phyloP scores from a whole-genome alignment of 1,139 yeast species.

The Nakaseomyces uthaithaninus region DNA sequence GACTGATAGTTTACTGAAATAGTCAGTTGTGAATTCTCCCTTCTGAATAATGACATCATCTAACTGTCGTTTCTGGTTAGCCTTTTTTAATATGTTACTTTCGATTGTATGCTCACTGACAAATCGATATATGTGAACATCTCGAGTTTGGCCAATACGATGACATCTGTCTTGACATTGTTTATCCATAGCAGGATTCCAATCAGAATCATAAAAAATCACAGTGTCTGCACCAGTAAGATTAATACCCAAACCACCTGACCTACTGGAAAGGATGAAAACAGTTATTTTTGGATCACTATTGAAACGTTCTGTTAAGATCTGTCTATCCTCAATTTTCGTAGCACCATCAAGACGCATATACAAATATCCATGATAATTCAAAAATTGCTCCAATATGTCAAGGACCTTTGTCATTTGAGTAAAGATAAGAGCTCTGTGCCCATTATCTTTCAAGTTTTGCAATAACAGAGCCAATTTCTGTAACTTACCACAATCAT shows the following conservation, averaged over 20 bases:
- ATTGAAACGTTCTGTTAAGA: constrained; percentile 87
- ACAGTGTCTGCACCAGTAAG: constrained; percentile 98
- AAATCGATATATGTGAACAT: constrained; percentile 92
- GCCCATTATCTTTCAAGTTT: constrained; percentile 76
- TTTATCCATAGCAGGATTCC: constrained; percentile 99
- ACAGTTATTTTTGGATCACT: constrained; percentile 81
- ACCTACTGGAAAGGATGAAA: constrained; percentile 86
- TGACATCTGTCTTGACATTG: constrained; percentile 99
- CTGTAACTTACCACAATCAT: constrained; percentile 95
- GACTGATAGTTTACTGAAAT: constrained; percentile 84
- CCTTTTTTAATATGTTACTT: constrained; percentile 86
- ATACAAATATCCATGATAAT: constrained; percentile 89
- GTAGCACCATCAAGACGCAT: constrained; percentile 97
- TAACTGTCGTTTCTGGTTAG: constrained; percentile 89
- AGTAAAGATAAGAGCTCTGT: constrained; percentile 89
- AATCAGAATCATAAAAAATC: constrained; percentile 96
- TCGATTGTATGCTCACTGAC: constrained; percentile 96
- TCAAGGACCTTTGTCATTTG: constrained; percentile 98
- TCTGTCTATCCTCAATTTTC: constrained; percentile 91
- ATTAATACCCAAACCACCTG: constrained; percentile 97
- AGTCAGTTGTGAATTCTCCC: constrained; percentile 97
- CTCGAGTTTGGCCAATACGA: constrained; percentile 96
- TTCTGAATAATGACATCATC: constrained; percentile 96
- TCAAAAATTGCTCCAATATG: constrained; percentile 84
- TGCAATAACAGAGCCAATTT: constrained; percentile 68